Evolutionary conservation across 805 yeast species (phyloP).

Genomic region (Dipodascus albidus): DNA sequence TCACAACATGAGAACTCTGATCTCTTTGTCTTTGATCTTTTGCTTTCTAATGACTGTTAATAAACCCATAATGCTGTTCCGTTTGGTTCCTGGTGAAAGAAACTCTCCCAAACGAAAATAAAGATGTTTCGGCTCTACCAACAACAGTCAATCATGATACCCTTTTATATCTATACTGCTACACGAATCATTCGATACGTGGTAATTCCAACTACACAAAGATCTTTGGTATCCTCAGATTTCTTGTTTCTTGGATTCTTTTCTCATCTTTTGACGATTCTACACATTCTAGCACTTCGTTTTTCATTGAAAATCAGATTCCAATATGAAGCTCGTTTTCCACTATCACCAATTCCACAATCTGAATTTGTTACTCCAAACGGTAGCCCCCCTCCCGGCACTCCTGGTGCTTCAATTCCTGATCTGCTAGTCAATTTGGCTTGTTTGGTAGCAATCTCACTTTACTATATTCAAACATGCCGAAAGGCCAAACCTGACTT

Average conservation of each 20-base stretch:
- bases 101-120: not conserved
- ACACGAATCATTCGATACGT: not conserved
- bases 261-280: not conserved
- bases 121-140: not conserved
- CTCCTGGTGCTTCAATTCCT: not conserved
- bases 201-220: not conserved
- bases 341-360: not conserved
- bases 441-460: not conserved
- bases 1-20: conserved; percentile 54
- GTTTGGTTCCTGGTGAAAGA: not conserved
- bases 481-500: not conserved
- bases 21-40: conserved; percentile 66
- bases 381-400: not conserved
- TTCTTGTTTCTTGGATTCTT: not conserved
- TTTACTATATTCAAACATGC: not conserved
- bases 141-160: not conserved
- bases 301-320: not conserved
- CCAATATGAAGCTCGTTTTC: not conserved
- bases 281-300: not conserved
- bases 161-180: not conserved
- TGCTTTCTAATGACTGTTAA: conserved; percentile 72
- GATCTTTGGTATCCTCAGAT: not conserved
- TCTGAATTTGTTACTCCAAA: not conserved
- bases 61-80: conserved; percentile 51
- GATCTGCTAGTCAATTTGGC: not conserved